Evolutionary conservation across 148 eudicot genomes (phyloP), one percentile per base, ranked within the genome.

Genomic region (Rhododendron simsii): DNA sequence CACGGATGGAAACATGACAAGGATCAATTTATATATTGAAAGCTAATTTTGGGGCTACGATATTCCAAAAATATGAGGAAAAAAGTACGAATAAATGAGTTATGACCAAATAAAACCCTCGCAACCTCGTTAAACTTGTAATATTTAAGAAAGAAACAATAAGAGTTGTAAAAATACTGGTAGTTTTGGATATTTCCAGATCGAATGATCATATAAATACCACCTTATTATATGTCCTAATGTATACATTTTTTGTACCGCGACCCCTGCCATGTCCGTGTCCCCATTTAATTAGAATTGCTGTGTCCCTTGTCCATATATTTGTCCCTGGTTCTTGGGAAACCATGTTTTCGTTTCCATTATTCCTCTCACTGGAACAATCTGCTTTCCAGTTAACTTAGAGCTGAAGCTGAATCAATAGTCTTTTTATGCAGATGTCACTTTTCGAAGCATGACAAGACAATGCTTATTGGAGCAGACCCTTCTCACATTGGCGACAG

Each of bases 391-490:
- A 10, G 35, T 35, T 67, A n/a, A 67, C 71, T 67, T 11, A 20
- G 65, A 47, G 50, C 50, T 55, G 3, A 16, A 11, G 11, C 45
- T 28, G 21, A 2, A 14, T 15, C 77, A 15, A 30, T 44, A 39
- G 26, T 76, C 18, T 13, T 47, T 61, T 23, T 78, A 59, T 87
- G 15, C 91, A 97, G 99, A 90, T 97, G 99, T 69, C 90, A 91
- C 87, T 97, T 97, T 81, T 81, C 94, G 41, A 87, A 89, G 33
- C 98, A 97, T 85, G 94, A 97, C 91, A 95, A 97, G 81, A 94
- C 99, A 5, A 94, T 97, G 90, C 96, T 95, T n/a, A 93, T 95
- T 78, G 98, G 99, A 85, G 98, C 95, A 47, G 98, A 94, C 84
- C 93, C 98, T 23, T 87, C 89, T 80, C 84, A 87, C 86, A 71